phyloP scores from a whole-genome alignment of 345 rosid species.

The Citrus maxima region DNA sequence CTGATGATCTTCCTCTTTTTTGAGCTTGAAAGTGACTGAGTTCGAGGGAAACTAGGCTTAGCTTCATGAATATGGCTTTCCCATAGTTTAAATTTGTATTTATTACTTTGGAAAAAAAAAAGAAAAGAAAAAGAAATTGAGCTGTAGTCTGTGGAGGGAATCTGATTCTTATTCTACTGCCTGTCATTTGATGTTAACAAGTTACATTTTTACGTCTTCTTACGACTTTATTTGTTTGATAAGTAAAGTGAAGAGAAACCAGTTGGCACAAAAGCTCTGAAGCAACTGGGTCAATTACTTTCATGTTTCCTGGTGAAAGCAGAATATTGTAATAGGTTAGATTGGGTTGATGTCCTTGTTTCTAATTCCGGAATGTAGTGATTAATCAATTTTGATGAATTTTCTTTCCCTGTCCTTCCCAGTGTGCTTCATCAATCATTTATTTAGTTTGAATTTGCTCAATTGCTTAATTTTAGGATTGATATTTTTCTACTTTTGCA shows the following conservation, averaged over 20 bases:
- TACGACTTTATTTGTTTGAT: neutral
- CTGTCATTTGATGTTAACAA: constrained; percentile 1
- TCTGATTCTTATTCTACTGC: constrained; percentile 20
- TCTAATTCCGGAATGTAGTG: neutral
- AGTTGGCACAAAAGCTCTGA: neutral
- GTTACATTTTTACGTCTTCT: neutral
- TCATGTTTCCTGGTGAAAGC: neutral
- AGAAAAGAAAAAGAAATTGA: no score
- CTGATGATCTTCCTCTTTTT: neutral
- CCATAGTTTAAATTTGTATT: neutral
- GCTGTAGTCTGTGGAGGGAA: constrained; percentile 4
- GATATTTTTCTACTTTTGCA: neutral
- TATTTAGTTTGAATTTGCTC: neutral
- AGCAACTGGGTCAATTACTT: neutral
- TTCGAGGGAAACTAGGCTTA: neutral
- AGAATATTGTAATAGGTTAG: neutral
- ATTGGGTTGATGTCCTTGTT: neutral
- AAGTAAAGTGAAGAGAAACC: neutral
- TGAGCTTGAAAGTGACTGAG: neutral
- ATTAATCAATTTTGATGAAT: neutral
- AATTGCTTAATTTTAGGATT: neutral
- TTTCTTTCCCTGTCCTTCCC: neutral
- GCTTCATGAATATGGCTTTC: constrained; percentile 2
- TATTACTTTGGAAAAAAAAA: no score
- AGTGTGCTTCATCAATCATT: neutral